Evolutionary conservation across 192 early-diverging fungal genomes (phyloP), one percentile per base, ranked within the genome.

Genomic region (Coemansia sp.): DNA sequence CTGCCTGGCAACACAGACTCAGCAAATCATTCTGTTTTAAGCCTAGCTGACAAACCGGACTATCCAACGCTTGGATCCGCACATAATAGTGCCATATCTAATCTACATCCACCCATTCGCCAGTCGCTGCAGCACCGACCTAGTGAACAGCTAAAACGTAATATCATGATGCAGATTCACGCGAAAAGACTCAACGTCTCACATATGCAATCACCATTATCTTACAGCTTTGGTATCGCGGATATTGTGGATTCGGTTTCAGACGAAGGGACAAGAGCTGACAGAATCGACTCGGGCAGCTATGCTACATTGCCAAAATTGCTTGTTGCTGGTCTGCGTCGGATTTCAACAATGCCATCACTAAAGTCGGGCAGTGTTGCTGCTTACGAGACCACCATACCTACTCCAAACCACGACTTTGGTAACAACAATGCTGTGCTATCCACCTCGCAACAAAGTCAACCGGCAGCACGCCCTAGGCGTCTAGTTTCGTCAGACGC

Each of bases 301-400:
- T n/a, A n/a, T n/a, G n/a, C n/a, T n/a, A n/a, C n/a, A n/a, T n/a
- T n/a, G n/a, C 39, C 47, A 12, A 53, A 51, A 24, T 30, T 61
- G 23, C 22, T 58, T 43, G 24, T 55, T 24, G 46, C 45, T 21
- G 30, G 51, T 30, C 55, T 66, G 22, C 69, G 69, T 23, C 62
- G 69, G 9, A 64, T 71, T 21, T 61, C 54, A 15, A 71, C 69
- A 11, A 71, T 71, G 69, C 69, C 69, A 4, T 37, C 54, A 9
- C 39, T 65, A 13, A 64, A 50, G 33, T 24, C 41, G 24, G 4
- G 5, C 27, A 15, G n/a, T 15, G 49, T 15, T 24, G 49, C 23
- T 19, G 23, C 19, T 4, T 25, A 23, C 14, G 27, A 18, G 10
- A 23, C 22, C 12, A 13, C 25, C 39, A 22, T n/a, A n/a, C n/a